These are phyloP conservation scores for Aspergillus persii DNA, from an alignment of 2,329 filamentous ascomycete genomes.

Conservation along the genomic window DNA sequence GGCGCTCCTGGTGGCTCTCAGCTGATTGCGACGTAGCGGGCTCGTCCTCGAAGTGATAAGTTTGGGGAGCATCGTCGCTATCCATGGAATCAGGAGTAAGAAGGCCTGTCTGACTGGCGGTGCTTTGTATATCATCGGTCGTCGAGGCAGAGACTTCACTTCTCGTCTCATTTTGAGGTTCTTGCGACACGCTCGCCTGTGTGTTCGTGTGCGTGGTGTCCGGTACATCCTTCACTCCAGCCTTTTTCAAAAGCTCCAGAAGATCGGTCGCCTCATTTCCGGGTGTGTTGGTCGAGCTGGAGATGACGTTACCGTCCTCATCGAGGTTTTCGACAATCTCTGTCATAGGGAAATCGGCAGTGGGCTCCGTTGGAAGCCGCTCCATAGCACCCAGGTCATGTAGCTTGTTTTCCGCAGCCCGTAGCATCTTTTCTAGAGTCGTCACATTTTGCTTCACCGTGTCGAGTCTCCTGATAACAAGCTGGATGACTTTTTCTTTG, in stretches of 20 bases:
- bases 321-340: slow-evolving; percentile 93
- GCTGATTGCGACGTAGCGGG: slow-evolving; percentile 19
- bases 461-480: slow-evolving; percentile 75
- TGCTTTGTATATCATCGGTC: slow-evolving; percentile 4
- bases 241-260: slow-evolving; percentile 70
- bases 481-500: slow-evolving; percentile 62
- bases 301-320: slow-evolving; percentile 81
- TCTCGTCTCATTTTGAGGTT: slow-evolving; percentile 9
- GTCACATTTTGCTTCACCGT: slow-evolving; percentile 82
- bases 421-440: slow-evolving; percentile 70
- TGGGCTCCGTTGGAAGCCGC: slow-evolving; percentile 62
- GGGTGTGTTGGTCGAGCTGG: slow-evolving; percentile 63
- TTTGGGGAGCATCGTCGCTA: slow-evolving; percentile 3
- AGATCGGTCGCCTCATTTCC: slow-evolving; percentile 67
- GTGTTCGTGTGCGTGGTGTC: slow-evolving; percentile 15
- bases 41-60: background rate
- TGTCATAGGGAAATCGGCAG: slow-evolving; percentile 69
- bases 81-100: background rate
- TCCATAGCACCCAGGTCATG: slow-evolving; percentile 60
- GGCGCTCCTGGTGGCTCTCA: slow-evolving; percentile 28
- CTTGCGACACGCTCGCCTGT: slow-evolving; percentile 11
- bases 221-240: slow-evolving; percentile 60
- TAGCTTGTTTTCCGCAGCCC: slow-evolving; percentile 64
- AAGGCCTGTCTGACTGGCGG: background rate
- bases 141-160: background rate